Conservation (phyloP, 345 rosid species). For the Hibiscus trionum region DNA sequence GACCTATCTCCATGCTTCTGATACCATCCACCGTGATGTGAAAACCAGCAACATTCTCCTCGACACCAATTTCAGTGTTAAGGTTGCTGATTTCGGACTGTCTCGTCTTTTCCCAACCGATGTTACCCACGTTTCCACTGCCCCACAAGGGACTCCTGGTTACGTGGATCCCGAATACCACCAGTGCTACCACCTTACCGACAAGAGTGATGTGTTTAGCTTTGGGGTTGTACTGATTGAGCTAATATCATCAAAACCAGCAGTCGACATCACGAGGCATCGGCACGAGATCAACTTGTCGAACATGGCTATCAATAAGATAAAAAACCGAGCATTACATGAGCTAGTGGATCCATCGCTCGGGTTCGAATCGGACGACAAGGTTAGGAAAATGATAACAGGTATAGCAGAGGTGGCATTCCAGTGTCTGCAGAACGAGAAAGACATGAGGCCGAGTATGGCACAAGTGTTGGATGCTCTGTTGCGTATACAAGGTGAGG, state of each 20-base stretch:
- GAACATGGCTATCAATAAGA: conserved; percentile 68
- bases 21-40: conserved; percentile 81
- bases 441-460: conserved; percentile 74
- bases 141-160: conserved; percentile 96
- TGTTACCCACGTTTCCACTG: conserved; percentile 75
- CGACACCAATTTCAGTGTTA: conserved; percentile 58
- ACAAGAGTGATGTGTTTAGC: conserved; percentile 69
- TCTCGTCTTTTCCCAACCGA: conserved; percentile 70
- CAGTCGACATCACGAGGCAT: conserved; percentile 78
- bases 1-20: conserved; percentile 68
- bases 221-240: conserved; percentile 63
- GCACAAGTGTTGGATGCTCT: conserved; percentile 40
- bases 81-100: conserved; percentile 90
- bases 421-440: conserved; percentile 61
- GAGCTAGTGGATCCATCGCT: conserved; percentile 68
- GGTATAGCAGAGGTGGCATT: conserved; percentile 83
- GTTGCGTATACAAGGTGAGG: conserved; percentile 29
- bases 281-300: conserved; percentile 77
- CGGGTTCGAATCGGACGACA: conserved; percentile 55
- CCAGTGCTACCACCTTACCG: conserved; percentile 71
- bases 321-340: conserved; percentile 44
- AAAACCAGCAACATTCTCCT: conserved; percentile 87
- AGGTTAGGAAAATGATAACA: conserved; percentile 36
- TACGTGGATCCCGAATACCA: conserved; percentile 92
- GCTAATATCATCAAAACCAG: conserved; percentile 75